These are phyloP conservation scores for Psilocybe cyanescens DNA, from an alignment of 768 basidiomycete species.

Conservation along the genomic window DNA sequence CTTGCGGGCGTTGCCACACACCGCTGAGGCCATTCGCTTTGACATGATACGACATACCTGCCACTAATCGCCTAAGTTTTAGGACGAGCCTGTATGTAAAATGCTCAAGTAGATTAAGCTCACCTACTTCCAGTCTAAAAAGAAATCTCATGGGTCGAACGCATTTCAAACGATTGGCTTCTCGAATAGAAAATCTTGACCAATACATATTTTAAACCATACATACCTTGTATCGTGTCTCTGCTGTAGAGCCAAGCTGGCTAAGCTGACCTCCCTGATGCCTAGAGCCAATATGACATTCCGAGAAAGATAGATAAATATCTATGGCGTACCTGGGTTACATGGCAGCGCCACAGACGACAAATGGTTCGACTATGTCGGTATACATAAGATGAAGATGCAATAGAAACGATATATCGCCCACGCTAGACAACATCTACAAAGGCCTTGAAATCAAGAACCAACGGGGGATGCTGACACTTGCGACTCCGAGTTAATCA, in stretches of 20 bases:
- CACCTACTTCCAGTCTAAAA: neutral
- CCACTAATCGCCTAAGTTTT: neutral
- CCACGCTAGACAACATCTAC: neutral
- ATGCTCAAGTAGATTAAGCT: neutral
- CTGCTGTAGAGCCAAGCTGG: neutral
- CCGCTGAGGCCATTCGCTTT: constrained; percentile 1
- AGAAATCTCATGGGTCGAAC: neutral
- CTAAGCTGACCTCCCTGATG: neutral
- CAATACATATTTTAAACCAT: neutral
- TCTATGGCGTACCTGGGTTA: neutral
- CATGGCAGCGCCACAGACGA: neutral
- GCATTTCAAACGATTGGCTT: neutral
- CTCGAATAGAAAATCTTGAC: neutral
- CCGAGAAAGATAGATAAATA: neutral
- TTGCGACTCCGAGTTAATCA: neutral
- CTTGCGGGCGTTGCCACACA: constrained; percentile 3
- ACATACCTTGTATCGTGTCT: neutral
- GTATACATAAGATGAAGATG: neutral
- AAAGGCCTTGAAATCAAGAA: neutral
- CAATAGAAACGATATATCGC: neutral
- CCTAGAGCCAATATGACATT: constrained; percentile 1
- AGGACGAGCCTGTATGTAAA: constrained; percentile 3
- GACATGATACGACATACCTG: constrained; percentile 9
- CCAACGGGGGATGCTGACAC: neutral
- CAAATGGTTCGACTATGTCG: neutral